phyloP scores from a whole-genome alignment of 1,284 basidiomycete species.

The Cryptococcus wingfieldii region DNA sequence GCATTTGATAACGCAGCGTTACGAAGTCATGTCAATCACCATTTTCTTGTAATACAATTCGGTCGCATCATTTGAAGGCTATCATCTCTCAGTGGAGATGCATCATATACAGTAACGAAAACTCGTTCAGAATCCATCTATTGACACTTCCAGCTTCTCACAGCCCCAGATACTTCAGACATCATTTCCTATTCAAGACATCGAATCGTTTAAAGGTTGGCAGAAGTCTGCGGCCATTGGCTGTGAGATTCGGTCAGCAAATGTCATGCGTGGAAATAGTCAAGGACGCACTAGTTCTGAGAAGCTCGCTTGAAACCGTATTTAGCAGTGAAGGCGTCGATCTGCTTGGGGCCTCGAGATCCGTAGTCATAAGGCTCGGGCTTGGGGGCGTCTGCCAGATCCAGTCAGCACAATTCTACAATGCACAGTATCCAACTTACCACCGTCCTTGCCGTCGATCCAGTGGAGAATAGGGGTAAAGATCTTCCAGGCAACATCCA shows the following conservation, averaged over 20 bases:
- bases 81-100: no score
- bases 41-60: no score
- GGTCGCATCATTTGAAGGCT: no score
- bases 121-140: no score
- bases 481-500: slow-evolving; percentile 96
- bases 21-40: no score
- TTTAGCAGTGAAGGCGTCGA: slow-evolving; percentile 69
- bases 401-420: neutral
- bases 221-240: slow-evolving; percentile 36
- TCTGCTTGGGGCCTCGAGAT: slow-evolving; percentile 80
- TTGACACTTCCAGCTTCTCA: neutral
- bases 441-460: slow-evolving; percentile 67
- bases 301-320: slow-evolving; percentile 71
- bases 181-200: neutral
- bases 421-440: slow-evolving; percentile 11
- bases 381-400: slow-evolving; percentile 52
- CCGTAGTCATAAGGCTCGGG: slow-evolving; percentile 83
- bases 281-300: slow-evolving; percentile 64
- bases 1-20: no score
- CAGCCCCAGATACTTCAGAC: neutral
- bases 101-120: no score
- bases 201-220: slow-evolving; percentile 24
- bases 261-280: neutral
- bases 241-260: slow-evolving; percentile 9
- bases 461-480: slow-evolving; percentile 92